Evolutionary conservation across 805 yeast genomes (phyloP).

Genomic region (Deakozyma indianensis): DNA sequence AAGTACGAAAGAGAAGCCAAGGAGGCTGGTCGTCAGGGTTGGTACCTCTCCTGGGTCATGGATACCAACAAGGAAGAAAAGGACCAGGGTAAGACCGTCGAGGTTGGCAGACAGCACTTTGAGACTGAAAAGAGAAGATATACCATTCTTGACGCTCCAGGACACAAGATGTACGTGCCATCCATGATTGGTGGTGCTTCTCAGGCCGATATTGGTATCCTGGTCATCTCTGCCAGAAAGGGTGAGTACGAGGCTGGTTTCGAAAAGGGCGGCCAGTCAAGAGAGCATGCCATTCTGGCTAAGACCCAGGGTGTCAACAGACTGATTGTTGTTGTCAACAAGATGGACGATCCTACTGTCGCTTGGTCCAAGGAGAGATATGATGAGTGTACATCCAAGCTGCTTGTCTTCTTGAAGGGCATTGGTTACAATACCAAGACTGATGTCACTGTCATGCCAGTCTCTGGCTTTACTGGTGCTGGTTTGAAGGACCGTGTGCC

Average conservation of each 20-base stretch:
- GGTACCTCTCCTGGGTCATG: slow-evolving; percentile 99
- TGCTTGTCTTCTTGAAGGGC: slow-evolving; percentile 55
- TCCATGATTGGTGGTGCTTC: slow-evolving; percentile 99
- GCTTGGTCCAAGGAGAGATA: slow-evolving; percentile 92
- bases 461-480: slow-evolving; percentile 95
- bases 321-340: slow-evolving; percentile 85
- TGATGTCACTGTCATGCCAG: slow-evolving; percentile 89
- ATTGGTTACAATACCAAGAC: slow-evolving; percentile 78
- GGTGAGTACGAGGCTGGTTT: slow-evolving; percentile 99
- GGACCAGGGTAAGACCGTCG: slow-evolving; percentile 97
- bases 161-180: slow-evolving; percentile 97
- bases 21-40: slow-evolving; percentile 99
- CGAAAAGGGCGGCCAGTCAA: slow-evolving; percentile 97
- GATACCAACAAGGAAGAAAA: slow-evolving; percentile 98
- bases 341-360: slow-evolving; percentile 98
- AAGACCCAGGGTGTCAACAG: slow-evolving; percentile 97
- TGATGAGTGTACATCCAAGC: slow-evolving; percentile 83
- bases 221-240: slow-evolving; percentile 95
- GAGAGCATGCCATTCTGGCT: slow-evolving; percentile 95
- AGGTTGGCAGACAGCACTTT: slow-evolving; percentile 94
- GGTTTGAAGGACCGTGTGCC: slow-evolving; percentile 81
- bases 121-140: slow-evolving; percentile 97
- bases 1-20: slow-evolving; percentile 97
- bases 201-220: slow-evolving; percentile 96
- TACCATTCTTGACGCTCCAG: slow-evolving; percentile 98